Evolutionary conservation across 139 green algal genomes (phyloP).

Genomic region (Haematococcus sp.): DNA sequence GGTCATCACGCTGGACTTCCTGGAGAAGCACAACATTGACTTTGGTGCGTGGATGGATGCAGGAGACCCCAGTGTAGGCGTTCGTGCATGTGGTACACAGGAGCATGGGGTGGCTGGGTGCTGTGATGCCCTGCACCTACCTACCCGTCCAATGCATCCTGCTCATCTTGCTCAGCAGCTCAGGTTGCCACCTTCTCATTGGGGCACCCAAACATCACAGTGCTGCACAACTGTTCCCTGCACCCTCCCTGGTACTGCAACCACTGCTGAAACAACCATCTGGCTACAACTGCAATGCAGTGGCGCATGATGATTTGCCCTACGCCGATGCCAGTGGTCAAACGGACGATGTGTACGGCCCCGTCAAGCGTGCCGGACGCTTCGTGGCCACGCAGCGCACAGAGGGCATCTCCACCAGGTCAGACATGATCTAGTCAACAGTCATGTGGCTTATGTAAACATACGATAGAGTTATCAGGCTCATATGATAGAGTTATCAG

Average conservation of each 20-base stretch:
- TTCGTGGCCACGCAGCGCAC: slow-evolving; percentile 87
- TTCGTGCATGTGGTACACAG: too few species aligned
- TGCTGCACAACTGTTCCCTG: too few species aligned
- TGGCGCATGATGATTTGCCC: slow-evolving; percentile 87
- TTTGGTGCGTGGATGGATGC: slow-evolving; percentile 45
- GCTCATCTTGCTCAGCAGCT: too few species aligned
- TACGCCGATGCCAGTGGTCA: slow-evolving; percentile 73
- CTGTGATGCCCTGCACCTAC: background rate
- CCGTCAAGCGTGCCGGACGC: slow-evolving; percentile 68
- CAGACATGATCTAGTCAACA: too few species aligned
- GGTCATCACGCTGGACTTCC: slow-evolving; percentile 80
- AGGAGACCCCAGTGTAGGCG: too few species aligned
- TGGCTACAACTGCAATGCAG: background rate
- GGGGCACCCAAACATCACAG: too few species aligned
- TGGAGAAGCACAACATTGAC: slow-evolving; percentile 85
- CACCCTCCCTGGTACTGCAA: background rate
- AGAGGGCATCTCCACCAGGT: slow-evolving; percentile 82
- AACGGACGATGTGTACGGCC: slow-evolving; percentile 64
- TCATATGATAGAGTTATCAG: too few species aligned
- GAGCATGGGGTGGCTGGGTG: background rate
- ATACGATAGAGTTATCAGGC: too few species aligned
- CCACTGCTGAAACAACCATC: background rate
- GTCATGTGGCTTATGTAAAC: too few species aligned
- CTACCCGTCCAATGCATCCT: too few species aligned
- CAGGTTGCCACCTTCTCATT: too few species aligned